A percentile compares a stretch with the other conserved stretches of the same genome.
Conservation (phyloP, 495 filamentous ascomycete genomes). For the Podospora australis region DNA sequence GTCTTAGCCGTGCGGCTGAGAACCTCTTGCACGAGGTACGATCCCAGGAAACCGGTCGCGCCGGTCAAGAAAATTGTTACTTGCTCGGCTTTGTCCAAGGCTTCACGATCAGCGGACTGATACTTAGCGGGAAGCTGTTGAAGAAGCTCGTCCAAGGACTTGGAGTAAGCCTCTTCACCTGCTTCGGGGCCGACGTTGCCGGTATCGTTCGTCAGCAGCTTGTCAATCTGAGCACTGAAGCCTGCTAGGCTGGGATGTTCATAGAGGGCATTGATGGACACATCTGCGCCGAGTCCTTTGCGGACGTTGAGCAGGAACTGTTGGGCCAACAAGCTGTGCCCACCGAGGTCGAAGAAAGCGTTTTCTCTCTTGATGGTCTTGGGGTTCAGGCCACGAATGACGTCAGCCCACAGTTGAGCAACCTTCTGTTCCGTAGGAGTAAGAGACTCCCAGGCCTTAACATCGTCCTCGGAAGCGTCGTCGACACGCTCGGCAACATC, state of each 20-base stretch:
- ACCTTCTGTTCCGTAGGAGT: conserved; percentile 36
- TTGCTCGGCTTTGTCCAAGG: conserved; percentile 25
- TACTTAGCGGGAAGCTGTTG: conserved; percentile 32
- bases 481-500: conserved; percentile 51
- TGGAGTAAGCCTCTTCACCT: conserved; percentile 63
- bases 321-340: conserved; percentile 81
- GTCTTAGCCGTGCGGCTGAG: conserved; percentile 51
- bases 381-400: conserved; percentile 50
- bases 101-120: conserved; percentile 28
- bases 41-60: conserved; percentile 85
- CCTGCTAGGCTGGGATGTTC: conserved; percentile 64
- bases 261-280: conserved; percentile 74
- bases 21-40: conserved; percentile 71
- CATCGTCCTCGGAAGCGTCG: conserved; percentile 56
- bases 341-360: conserved; percentile 82
- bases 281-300: conserved; percentile 56
- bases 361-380: conserved; percentile 59
- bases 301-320: conserved; percentile 66
- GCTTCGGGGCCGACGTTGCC: conserved; percentile 39
- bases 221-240: conserved; percentile 72
- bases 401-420: conserved; percentile 32
- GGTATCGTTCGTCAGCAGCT: conserved; percentile 32
- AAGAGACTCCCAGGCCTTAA: conserved; percentile 62
- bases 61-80: conserved; percentile 78
- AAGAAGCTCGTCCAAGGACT: conserved; percentile 45